These are phyloP conservation scores for Phytophthora meadii DNA, from an alignment of 352 stramenopile species.

Conservation along the genomic window DNA sequence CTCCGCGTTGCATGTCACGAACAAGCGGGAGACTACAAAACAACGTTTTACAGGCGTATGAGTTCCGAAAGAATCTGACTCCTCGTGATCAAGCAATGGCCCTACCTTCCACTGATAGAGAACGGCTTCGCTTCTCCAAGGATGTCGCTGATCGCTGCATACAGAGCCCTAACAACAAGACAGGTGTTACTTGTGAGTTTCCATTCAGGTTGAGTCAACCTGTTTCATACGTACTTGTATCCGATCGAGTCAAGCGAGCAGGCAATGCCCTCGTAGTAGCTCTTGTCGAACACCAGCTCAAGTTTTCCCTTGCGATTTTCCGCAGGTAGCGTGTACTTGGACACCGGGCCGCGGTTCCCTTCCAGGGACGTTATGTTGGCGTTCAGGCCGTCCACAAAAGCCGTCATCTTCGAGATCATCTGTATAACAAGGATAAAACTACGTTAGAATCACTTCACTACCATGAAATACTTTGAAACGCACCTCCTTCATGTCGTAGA, in stretches of 20 bases:
- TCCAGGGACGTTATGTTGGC: conserved; percentile 82
- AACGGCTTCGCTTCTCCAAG: conserved; percentile 89
- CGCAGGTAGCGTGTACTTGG: conserved; percentile 90
- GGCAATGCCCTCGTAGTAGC: conserved; percentile 92
- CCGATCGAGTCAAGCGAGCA: conserved; percentile 91
- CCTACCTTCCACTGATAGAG: conserved; percentile 90
- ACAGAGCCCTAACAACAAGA: conserved; percentile 59
- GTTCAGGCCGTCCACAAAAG: conserved; percentile 91
- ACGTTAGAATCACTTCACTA: background rate
- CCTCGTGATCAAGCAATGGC: background rate
- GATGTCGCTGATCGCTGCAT: conserved; percentile 78
- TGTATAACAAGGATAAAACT: conserved; percentile 15
- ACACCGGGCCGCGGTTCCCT: conserved; percentile 85
- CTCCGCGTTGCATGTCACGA: conserved; percentile 76
- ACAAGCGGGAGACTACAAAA: conserved; percentile 66
- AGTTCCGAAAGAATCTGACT: background rate
- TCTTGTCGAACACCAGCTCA: conserved; percentile 86
- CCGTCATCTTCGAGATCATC: conserved; percentile 75
- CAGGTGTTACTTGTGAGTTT: background rate
- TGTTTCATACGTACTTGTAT: conserved; percentile 61
- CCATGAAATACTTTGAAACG: background rate
- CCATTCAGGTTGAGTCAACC: background rate
- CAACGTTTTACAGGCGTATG: background rate
- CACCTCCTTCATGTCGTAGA: conserved; percentile 93
- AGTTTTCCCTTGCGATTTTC: conserved; percentile 86